These are phyloP conservation scores for Podaxis carcinomalis DNA, from an alignment of 768 basidiomycete genomes.

Conservation along the genomic window DNA sequence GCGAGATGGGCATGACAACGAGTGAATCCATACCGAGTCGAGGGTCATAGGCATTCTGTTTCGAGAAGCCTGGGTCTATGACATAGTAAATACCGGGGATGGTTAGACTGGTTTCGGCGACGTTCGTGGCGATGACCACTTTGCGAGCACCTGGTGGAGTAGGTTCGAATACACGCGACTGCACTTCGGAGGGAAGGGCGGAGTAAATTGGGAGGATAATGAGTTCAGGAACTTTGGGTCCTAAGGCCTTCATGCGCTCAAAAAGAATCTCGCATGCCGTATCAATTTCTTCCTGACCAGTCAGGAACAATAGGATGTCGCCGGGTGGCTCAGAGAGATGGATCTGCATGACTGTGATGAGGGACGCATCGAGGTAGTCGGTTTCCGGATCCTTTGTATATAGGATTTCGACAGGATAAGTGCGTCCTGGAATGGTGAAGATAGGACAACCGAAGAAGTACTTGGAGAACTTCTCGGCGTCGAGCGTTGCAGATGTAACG, in stretches of 20 bases:
- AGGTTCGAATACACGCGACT: conserved; percentile 96
- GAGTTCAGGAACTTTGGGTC: conserved; percentile 97
- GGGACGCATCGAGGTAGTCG: conserved; percentile 96
- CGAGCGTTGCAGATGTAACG: conserved; percentile 97
- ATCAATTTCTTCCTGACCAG: conserved; percentile 98
- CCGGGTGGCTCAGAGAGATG: conserved; percentile 97
- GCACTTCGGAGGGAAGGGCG: conserved; percentile 95
- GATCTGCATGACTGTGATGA: conserved; percentile 99
- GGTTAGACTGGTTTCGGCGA: conserved; percentile 96
- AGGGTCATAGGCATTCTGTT: conserved; percentile 98
- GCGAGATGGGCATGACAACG: conserved; percentile 97
- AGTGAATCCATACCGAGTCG: conserved; percentile 98
- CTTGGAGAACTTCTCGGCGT: conserved; percentile 98
- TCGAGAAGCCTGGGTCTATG: conserved; percentile 96
- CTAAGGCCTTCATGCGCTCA: conserved; percentile 98
- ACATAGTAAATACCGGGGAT: conserved; percentile 99
- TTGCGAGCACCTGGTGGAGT: conserved; percentile 98
- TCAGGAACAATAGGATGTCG: conserved; percentile 94
- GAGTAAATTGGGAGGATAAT: conserved; percentile 98
- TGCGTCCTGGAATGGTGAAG: conserved; percentile 99
- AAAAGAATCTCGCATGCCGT: conserved; percentile 95
- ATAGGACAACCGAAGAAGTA: conserved; percentile 99
- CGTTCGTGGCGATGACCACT: conserved; percentile 99
- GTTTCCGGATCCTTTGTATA: conserved; percentile 98
- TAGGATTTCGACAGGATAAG: conserved; percentile 97